Percentiles rank a stretch among this genome's conserved stretches.
Conservation (phyloP, 192 early-diverging fungal genomes). For the Backusella mclennaniae region DNA sequence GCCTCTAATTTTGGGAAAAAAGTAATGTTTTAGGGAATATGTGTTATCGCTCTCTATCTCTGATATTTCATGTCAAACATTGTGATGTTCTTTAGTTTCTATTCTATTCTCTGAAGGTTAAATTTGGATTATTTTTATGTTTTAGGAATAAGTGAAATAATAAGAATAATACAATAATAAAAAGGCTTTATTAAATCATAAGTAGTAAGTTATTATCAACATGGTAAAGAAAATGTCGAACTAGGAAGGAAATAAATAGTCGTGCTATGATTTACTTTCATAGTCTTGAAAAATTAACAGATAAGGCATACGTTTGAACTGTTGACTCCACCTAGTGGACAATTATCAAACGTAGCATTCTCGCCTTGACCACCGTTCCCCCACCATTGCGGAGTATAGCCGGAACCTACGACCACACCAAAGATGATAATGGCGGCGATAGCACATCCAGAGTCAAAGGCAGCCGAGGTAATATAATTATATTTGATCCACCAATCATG, state of each 20-base stretch:
- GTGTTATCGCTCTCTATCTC: background rate
- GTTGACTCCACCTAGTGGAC: constrained; percentile 17
- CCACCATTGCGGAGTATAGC: constrained; percentile 31
- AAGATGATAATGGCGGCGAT: constrained; percentile 47
- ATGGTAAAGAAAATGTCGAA: background rate
- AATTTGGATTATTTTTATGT: background rate
- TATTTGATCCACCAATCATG: constrained; percentile 61
- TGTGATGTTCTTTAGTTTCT: constrained; percentile 1
- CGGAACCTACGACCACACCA: constrained; percentile 30
- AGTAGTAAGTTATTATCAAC: background rate
- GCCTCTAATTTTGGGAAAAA: too few species aligned
- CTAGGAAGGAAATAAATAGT: background rate
- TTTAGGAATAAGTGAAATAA: background rate
- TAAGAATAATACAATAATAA: too few species aligned
- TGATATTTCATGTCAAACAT: background rate
- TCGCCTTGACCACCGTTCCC: constrained; percentile 22
- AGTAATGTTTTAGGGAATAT: too few species aligned
- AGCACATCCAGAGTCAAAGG: constrained; percentile 55
- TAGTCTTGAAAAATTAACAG: background rate
- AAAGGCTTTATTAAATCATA: background rate
- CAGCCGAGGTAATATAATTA: constrained; percentile 68
- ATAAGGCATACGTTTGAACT: constrained; percentile 7
- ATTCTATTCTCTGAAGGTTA: background rate
- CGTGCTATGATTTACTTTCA: too few species aligned
- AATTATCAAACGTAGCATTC: constrained; percentile 20